phyloP scores from a whole-genome alignment of 345 rosid genomes.

The Eutrema japonicum region DNA sequence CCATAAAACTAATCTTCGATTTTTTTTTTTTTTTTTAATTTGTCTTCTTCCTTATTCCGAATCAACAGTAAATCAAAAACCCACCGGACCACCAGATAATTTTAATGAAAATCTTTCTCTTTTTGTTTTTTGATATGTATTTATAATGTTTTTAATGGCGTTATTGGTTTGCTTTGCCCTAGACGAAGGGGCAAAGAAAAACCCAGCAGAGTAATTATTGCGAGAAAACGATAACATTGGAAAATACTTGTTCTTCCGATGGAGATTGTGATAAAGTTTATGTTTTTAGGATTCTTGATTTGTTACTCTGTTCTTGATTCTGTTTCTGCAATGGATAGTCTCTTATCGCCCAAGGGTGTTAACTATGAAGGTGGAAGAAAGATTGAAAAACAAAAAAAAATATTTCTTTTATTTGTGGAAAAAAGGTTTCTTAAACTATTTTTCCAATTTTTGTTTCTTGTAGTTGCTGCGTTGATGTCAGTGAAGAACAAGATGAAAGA shows the following conservation, averaged over 20 bases:
- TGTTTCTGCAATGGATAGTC: constrained; percentile 57
- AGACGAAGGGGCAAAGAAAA: constrained; percentile 29
- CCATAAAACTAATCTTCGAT: constrained; percentile 30
- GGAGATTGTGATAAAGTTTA: constrained; percentile 46
- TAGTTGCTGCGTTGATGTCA: constrained; percentile 93
- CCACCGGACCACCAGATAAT: constrained; percentile 27
- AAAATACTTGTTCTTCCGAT: constrained; percentile 21
- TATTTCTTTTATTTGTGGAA: not conserved
- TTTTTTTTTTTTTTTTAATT: constrained; percentile 14
- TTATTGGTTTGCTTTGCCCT: constrained; percentile 35
- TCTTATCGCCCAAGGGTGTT: constrained; percentile 94
- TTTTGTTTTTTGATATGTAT: not conserved
- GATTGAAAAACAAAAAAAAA: not conserved
- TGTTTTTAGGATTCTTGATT: constrained; percentile 41
- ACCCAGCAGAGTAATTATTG: constrained; percentile 23
- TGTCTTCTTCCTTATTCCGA: constrained; percentile 27
- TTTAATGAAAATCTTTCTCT: not conserved
- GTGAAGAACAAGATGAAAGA: constrained; percentile 82
- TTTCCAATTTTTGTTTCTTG: not conserved
- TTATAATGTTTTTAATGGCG: constrained; percentile 33
- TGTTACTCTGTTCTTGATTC: constrained; percentile 40
- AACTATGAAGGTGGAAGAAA: constrained; percentile 75
- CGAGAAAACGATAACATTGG: constrained; percentile 4
- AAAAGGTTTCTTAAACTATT: not conserved
- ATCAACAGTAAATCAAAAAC: constrained; percentile 16